Conservation (phyloP, 805 yeast species). For the Wickerhamiella spandovensis region DNA sequence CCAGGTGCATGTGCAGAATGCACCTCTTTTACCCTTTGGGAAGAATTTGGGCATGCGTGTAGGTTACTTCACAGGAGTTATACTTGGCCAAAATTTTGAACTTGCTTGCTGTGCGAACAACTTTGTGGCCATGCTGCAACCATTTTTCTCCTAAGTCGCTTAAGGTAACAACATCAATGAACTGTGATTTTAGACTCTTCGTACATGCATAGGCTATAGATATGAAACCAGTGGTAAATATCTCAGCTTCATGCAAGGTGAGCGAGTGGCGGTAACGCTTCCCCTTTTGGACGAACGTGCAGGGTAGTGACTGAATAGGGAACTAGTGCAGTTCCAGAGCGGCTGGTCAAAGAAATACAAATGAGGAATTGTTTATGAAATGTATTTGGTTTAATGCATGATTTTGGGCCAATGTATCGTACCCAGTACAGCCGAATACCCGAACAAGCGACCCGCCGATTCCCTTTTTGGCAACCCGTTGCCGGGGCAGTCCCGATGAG, state of each 20-base stretch:
- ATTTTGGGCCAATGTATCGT: neutral
- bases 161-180: neutral
- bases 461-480: neutral
- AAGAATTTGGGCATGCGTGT: neutral
- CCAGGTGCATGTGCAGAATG: neutral
- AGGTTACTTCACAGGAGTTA: neutral
- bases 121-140: neutral
- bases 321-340: neutral
- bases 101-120: neutral
- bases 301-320: neutral
- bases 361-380: neutral
- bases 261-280: neutral
- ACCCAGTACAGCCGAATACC: neutral
- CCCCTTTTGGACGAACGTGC: neutral
- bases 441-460: neutral
- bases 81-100: neutral
- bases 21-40: neutral
- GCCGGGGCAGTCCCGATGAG: no score
- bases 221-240: neutral
- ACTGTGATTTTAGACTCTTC: neutral
- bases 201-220: neutral
- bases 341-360: neutral
- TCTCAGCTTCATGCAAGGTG: neutral
- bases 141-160: neutral
- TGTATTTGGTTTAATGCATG: neutral